Percentiles rank a stretch among this genome's conserved stretches.
phyloP scores from a whole-genome alignment of 1,139 yeast genomes.

The Saccharomyces hybrid region DNA sequence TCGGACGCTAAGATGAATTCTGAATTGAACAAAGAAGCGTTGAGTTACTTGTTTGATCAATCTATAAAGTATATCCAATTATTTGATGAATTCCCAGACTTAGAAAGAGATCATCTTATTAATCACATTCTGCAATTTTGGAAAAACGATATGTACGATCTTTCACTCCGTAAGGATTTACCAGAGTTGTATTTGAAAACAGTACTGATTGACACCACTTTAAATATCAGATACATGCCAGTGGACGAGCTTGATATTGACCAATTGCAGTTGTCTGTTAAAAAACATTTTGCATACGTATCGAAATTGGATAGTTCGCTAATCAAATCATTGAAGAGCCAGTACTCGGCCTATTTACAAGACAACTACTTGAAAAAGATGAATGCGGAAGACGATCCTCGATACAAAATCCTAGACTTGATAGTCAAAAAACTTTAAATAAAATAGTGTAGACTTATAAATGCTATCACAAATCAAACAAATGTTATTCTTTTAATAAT shows the following conservation, averaged over 20 bases:
- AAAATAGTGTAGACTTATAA: not conserved
- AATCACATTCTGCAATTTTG: constrained; percentile 55
- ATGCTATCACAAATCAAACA: not conserved
- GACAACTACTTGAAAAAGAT: constrained; percentile 29
- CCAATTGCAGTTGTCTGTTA: constrained; percentile 59
- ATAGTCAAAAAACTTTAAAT: constrained; percentile 32
- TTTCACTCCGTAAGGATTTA: constrained; percentile 17
- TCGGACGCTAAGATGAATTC: constrained; percentile 21
- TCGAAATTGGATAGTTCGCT: constrained; percentile 33
- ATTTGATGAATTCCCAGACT: constrained; percentile 58
- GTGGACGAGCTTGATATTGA: constrained; percentile 37
- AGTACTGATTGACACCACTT: constrained; percentile 49
- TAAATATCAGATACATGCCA: constrained; percentile 54
- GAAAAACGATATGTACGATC: constrained; percentile 27
- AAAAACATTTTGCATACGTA: constrained; percentile 59
- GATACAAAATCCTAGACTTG: constrained; percentile 30
- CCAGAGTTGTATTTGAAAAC: constrained; percentile 34
- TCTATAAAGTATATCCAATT: constrained; percentile 44
- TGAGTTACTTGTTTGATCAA: constrained; percentile 38
- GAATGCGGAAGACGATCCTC: constrained; percentile 27
- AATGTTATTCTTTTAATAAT: not conserved
- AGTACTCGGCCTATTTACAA: constrained; percentile 39
- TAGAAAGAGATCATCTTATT: constrained; percentile 62
- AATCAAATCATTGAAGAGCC: constrained; percentile 40
- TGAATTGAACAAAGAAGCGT: constrained; percentile 23